Evolutionary conservation across 2,329 filamentous ascomycete species (phyloP).

Genomic region (Colletotrichum euphorbiae): DNA sequence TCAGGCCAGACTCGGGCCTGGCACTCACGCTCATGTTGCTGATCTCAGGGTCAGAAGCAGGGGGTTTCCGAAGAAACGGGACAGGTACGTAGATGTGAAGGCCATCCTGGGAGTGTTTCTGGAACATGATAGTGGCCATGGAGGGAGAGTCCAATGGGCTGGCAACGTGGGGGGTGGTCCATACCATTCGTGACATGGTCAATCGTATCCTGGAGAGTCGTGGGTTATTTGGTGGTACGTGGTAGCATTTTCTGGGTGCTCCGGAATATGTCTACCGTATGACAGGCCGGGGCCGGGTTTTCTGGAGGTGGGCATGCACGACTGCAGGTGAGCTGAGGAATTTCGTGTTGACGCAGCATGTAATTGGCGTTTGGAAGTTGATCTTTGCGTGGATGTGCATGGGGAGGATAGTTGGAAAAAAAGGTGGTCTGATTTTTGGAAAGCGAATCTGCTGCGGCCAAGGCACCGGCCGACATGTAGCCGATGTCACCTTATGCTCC

Average conservation of each 20-base stretch:
- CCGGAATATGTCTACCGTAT: constrained; percentile 8
- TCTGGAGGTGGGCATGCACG: constrained; percentile 1
- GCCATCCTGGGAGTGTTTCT: neutral
- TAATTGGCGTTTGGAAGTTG: constrained; percentile 8
- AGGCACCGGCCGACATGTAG: constrained; percentile 21
- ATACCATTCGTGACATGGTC: neutral
- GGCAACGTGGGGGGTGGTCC: constrained; percentile 31
- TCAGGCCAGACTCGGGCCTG: constrained; percentile 5
- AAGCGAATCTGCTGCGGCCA: constrained; percentile 23
- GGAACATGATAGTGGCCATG: neutral
- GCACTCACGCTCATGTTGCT: constrained; percentile 20
- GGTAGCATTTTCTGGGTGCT: constrained; percentile 6
- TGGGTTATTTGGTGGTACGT: neutral
- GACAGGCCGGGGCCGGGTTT: constrained; percentile 15
- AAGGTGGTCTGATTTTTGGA: constrained; percentile 38
- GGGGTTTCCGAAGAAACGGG: constrained; percentile 9
- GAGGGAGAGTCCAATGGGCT: constrained; percentile 12
- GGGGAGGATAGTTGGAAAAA: constrained; percentile 20
- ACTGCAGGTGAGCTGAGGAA: constrained; percentile 37
- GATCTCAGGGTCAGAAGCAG: constrained; percentile 15
- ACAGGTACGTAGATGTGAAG: constrained; percentile 14
- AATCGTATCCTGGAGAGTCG: constrained; percentile 4
- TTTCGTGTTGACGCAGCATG: constrained; percentile 23
- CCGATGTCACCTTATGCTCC: constrained; percentile 32
- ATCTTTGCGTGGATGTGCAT: constrained; percentile 26